Evolutionary conservation across 2,329 filamentous ascomycete genomes (phyloP).

Genomic region (Bipolaris zeicola): DNA sequence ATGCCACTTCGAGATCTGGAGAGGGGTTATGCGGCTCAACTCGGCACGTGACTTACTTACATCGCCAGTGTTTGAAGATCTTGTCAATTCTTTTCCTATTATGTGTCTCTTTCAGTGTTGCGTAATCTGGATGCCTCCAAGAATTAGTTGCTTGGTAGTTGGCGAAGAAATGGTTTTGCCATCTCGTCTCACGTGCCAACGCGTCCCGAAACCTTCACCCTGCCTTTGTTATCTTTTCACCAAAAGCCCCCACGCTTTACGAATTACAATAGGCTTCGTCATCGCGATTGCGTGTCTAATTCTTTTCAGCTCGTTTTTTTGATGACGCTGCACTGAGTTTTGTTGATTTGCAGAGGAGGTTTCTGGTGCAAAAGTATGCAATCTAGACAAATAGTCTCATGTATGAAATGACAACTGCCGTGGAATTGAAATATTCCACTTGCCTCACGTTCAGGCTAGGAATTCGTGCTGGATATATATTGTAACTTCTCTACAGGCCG

Average conservation of each 20-base stretch:
- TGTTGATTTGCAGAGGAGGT: neutral
- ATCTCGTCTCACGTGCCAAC: neutral
- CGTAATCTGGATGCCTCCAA: neutral
- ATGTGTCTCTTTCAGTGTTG: neutral
- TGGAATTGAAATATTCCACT: neutral
- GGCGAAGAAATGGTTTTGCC: neutral
- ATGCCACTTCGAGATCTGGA: constrained; percentile 24
- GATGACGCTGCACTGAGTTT: neutral
- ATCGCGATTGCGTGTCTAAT: neutral
- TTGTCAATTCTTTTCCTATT: neutral
- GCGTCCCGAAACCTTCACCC: neutral
- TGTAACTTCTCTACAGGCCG: constrained; percentile 6
- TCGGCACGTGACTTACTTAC: constrained; percentile 15
- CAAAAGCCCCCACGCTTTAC: neutral
- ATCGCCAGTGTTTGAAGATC: neutral
- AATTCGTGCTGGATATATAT: constrained; percentile 16
- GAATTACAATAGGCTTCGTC: neutral
- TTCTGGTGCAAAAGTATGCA: neutral
- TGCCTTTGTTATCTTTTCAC: neutral
- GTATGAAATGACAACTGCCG: neutral
- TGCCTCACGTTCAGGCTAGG: neutral
- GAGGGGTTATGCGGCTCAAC: constrained; percentile 18
- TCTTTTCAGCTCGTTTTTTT: neutral
- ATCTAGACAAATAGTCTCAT: neutral
- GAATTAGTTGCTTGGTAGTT: neutral